Evolutionary conservation across 2,329 filamentous ascomycete genomes (phyloP).

Genomic region (Ophiocordyceps unilateralis): DNA sequence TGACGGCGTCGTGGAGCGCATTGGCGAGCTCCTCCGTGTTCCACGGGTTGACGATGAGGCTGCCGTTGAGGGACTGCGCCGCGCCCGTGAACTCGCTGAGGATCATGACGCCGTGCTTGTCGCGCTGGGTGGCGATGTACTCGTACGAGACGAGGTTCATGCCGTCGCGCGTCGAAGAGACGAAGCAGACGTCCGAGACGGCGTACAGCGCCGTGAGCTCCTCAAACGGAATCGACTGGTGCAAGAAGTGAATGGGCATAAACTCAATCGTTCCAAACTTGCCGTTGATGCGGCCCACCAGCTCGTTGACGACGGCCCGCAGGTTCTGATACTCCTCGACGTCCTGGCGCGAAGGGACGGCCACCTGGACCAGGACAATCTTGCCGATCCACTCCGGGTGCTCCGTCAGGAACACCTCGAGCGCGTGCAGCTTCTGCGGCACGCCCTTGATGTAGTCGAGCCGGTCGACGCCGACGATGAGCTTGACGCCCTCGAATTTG

Average conservation of each 20-base stretch:
- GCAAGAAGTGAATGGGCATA: constrained; percentile 97
- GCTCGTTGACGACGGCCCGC: constrained; percentile 85
- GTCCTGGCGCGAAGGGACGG: constrained; percentile 84
- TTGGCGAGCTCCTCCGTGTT: constrained; percentile 92
- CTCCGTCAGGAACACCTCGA: constrained; percentile 92
- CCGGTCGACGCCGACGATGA: constrained; percentile 92
- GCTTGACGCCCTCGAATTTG: constrained; percentile 90
- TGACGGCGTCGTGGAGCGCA: constrained; percentile 89
- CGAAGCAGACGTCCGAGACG: constrained; percentile 79
- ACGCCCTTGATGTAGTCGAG: constrained; percentile 99
- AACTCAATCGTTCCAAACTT: constrained; percentile 95
- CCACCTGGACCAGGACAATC: constrained; percentile 89
- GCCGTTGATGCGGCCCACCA: constrained; percentile 92
- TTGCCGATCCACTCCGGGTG: constrained; percentile 98
- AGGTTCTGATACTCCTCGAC: constrained; percentile 98
- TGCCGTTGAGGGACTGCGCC: constrained; percentile 84
- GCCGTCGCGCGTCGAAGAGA: constrained; percentile 89
- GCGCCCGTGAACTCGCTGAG: constrained; percentile 94
- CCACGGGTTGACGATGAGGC: constrained; percentile 94
- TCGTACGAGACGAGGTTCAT: constrained; percentile 99
- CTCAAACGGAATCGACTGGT: constrained; percentile 89
- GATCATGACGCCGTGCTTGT: constrained; percentile 84
- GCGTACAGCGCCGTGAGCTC: constrained; percentile 89
- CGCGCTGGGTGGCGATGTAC: constrained; percentile 86
- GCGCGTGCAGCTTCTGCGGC: constrained; percentile 87